Evolutionary conservation across 306 rosid genomes (phyloP), one percentile per base, ranked within the genome.

Genomic region (Gastrolobium villosum): DNA sequence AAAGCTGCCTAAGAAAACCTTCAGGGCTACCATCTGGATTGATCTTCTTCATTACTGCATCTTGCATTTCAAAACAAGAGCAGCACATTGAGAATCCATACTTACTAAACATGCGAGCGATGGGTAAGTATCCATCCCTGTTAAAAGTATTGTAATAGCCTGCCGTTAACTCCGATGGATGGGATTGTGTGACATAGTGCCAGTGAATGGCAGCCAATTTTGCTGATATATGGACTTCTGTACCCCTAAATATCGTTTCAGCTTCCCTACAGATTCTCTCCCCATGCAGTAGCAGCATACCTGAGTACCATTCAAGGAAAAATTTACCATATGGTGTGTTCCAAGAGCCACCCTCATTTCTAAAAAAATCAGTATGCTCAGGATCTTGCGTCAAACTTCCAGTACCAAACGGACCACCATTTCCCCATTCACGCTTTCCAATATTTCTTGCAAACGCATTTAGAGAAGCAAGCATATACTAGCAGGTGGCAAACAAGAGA

Each of bases 301-400:
- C 88, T 0, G 97, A 92, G 87, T 94, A 94, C 98, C 98, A 94
- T 71, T 86, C 77, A 32, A 94, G 97, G 70, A 92, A 94, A 85
- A 90, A 94, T 10, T 83, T 67, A 10, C 97, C 94, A 11, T 89
- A 89, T 10, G 93, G 80, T 32, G 88, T 72, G 55, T 81, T 83
- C 96, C 96, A 90, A 65, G 90, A 84, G 68, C 94, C 92, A 61
- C 48, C 83, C 7, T 86, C 85, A 10, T 85, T 85, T 74, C 39
- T 84, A 84, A 89, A 89, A 83, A 88, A 89, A n/a, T 85, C 84
- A 79, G 86, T 72, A 64, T 61, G 82, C 72, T 82, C 86, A 5
- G 70, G 76, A 77, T 77, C 77, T 65, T 72, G 79, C 71, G 64
- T 77, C 76, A 77, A 82, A 78, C 85, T 90, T 82, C 88, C 87